Evolutionary conservation across 2,329 filamentous ascomycete species (phyloP).

Genomic region (Aaosphaeria arxii): DNA sequence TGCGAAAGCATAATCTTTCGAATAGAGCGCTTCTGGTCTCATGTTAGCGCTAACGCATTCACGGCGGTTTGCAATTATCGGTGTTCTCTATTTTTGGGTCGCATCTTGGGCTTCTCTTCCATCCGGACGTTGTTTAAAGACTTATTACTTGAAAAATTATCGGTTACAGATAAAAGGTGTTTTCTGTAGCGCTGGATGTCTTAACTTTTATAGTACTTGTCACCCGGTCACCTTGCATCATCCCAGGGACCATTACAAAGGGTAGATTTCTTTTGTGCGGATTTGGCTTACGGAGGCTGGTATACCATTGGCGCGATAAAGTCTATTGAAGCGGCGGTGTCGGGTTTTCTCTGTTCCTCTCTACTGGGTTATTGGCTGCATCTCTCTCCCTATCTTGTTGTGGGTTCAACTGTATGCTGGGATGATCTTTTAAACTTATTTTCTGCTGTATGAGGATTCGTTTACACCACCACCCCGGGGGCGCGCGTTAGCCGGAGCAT

Average conservation of each 20-base stretch:
- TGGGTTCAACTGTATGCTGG: conserved; percentile 37
- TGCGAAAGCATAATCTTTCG: conserved; percentile 30
- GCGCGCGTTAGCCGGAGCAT: conserved; percentile 3
- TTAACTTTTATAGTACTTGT: conserved; percentile 22
- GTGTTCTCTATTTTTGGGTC: conserved; percentile 30
- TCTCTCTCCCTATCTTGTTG: conserved; percentile 21
- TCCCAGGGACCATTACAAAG: conserved; percentile 24
- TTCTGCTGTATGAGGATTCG: conserved; percentile 31
- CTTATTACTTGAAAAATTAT: conserved; percentile 26
- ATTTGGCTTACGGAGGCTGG: conserved; percentile 31
- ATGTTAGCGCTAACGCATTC: conserved; percentile 38
- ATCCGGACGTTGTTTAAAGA: conserved; percentile 24
- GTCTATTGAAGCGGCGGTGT: conserved; percentile 39
- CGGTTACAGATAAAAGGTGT: conserved; percentile 32
- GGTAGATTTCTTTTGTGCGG: conserved; percentile 42
- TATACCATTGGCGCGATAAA: conserved; percentile 39
- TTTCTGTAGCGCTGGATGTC: conserved; percentile 30
- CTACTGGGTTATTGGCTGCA: conserved; percentile 28
- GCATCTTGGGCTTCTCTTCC: conserved; percentile 31
- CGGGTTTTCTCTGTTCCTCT: conserved; percentile 11
- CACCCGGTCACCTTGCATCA: conserved; percentile 20
- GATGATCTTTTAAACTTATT: conserved; percentile 26
- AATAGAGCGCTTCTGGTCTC: conserved; percentile 38
- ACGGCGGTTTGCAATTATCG: conserved; percentile 38
- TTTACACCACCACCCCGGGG: conserved; percentile 10